A percentile compares a stretch with the other conserved stretches of the same genome.
Conservation (phyloP, 345 rosid species). For the Salix udensis region DNA sequence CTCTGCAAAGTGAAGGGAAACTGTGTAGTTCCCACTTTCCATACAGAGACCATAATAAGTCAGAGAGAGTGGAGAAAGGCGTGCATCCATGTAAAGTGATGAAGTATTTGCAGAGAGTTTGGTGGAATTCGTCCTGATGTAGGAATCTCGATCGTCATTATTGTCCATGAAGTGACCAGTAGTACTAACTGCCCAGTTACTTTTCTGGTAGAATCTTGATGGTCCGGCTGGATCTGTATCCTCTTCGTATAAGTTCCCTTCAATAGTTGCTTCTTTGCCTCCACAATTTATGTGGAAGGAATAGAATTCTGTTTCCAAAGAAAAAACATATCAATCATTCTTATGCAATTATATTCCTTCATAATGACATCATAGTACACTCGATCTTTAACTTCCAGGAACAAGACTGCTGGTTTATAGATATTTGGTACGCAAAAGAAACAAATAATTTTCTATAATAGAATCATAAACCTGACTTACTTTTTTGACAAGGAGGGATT, state of each 20-base stretch:
- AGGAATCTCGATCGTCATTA: neutral
- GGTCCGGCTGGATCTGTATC: conserved; percentile 2
- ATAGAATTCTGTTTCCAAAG: neutral
- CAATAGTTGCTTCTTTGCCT: neutral
- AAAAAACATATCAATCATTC: too few relatives aligned
- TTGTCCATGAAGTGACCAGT: conserved; percentile 4
- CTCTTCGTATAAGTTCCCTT: neutral
- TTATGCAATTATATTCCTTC: too few relatives aligned
- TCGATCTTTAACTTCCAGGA: too few relatives aligned
- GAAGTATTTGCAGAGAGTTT: neutral
- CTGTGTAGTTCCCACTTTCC: neutral
- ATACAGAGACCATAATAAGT: neutral
- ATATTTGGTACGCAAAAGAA: too few relatives aligned
- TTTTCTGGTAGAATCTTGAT: conserved; percentile 3
- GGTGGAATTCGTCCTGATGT: neutral
- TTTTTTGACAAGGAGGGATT: neutral
- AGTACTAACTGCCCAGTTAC: conserved; percentile 6
- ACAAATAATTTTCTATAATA: neutral
- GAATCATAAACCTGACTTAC: neutral
- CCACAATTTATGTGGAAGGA: neutral
- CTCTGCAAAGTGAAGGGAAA: conserved; percentile 11
- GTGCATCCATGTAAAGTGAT: conserved; percentile 3
- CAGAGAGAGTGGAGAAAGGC: neutral
- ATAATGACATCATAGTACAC: too few relatives aligned
- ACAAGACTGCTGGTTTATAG: too few relatives aligned